Evolutionary conservation across 129 eudicot genomes (phyloP).

Genomic region (Arctium lappa): DNA sequence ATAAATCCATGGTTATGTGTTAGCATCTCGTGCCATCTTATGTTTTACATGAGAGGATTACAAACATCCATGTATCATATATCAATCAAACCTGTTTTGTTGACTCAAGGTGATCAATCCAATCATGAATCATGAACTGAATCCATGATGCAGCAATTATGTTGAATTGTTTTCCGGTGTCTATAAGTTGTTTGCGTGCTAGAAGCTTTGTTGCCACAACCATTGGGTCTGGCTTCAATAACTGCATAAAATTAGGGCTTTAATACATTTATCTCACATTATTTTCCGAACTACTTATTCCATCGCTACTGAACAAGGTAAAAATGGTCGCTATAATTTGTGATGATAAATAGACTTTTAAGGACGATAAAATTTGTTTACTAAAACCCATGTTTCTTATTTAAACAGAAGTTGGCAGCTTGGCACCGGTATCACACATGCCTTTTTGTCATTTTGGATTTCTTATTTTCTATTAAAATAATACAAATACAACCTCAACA

Average conservation of each 20-base stretch:
- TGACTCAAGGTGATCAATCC: constrained; percentile 61
- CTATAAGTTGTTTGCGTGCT: constrained; percentile 43
- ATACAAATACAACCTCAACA: too few relatives aligned
- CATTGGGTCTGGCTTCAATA: constrained; percentile 54
- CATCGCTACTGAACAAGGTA: neutral
- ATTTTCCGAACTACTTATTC: neutral
- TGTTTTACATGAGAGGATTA: neutral
- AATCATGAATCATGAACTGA: constrained; percentile 64
- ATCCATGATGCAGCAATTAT: constrained; percentile 59
- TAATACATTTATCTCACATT: neutral
- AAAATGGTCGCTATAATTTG: neutral
- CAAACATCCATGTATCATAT: neutral
- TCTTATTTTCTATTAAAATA: too few relatives aligned
- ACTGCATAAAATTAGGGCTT: constrained; percentile 21
- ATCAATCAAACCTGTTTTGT: constrained; percentile 36
- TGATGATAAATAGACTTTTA: too few relatives aligned
- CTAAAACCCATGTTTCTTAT: too few relatives aligned
- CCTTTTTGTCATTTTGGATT: too few relatives aligned
- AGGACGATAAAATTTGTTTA: too few relatives aligned
- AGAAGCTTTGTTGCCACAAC: constrained; percentile 61
- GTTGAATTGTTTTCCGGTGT: constrained; percentile 65
- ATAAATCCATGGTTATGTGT: neutral
- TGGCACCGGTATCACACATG: too few relatives aligned
- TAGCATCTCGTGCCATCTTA: neutral
- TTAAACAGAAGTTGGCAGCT: too few relatives aligned